These are phyloP conservation scores for Tuber calosporum DNA, from an alignment of 495 filamentous ascomycete species.

Conservation along the genomic window DNA sequence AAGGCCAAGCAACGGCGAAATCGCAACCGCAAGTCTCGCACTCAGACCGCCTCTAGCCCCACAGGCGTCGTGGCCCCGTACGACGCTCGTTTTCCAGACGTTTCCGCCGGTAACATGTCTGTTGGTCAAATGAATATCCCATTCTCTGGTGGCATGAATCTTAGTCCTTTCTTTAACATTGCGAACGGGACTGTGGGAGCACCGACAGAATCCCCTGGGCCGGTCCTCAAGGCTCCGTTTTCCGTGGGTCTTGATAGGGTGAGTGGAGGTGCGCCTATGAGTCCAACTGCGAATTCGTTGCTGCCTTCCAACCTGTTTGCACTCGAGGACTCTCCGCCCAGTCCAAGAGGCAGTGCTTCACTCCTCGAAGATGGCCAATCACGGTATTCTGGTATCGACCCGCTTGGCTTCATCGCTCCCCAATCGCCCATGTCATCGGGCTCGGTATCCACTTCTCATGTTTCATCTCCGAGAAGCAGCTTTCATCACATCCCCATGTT, in stretches of 20 bases:
- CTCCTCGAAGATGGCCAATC: slow-evolving; percentile 42
- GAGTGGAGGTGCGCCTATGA: slow-evolving; percentile 63
- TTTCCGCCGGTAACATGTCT: slow-evolving; percentile 15
- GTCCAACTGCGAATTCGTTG: slow-evolving; percentile 68
- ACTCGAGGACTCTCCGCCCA: slow-evolving; percentile 61
- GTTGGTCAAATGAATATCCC: slow-evolving; percentile 39
- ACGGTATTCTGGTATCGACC: slow-evolving; percentile 44
- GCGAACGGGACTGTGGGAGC: slow-evolving; percentile 47
- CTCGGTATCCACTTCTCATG: slow-evolving; percentile 56
- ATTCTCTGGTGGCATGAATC: slow-evolving; percentile 47
- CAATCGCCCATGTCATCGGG: slow-evolving; percentile 65
- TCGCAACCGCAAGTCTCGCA: slow-evolving; percentile 53
- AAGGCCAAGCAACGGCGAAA: slow-evolving; percentile 51
- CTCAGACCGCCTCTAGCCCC: slow-evolving; percentile 41
- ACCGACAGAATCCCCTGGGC: slow-evolving; percentile 44
- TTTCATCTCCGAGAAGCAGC: slow-evolving; percentile 56
- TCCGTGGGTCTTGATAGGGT: slow-evolving; percentile 41
- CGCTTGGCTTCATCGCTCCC: slow-evolving; percentile 49
- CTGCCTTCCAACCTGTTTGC: slow-evolving; percentile 74
- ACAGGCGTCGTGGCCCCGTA: slow-evolving; percentile 23
- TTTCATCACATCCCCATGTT: slow-evolving; percentile 55
- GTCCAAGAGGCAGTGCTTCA: slow-evolving; percentile 45
- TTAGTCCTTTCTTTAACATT: slow-evolving; percentile 55
- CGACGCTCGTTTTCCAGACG: slow-evolving; percentile 33
- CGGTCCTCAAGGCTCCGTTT: slow-evolving; percentile 22